Percentiles rank a stretch among this genome's conserved stretches.
Conservation (phyloP, 2,329 filamentous ascomycete genomes). For the Ceratocystis variospora region DNA sequence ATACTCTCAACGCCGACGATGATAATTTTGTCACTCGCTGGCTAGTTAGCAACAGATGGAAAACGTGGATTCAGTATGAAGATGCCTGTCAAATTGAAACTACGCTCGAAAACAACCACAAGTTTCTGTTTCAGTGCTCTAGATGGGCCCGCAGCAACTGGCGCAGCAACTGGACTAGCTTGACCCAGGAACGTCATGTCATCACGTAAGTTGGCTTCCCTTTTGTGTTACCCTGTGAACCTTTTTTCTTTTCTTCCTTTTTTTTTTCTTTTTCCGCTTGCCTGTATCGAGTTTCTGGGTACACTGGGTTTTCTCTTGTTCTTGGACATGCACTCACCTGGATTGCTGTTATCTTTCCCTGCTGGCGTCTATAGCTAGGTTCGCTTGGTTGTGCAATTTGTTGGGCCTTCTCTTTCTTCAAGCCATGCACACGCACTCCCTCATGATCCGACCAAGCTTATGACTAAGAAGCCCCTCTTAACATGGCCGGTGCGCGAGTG, state of each 20-base stretch:
- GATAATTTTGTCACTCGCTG: slow-evolving; percentile 97
- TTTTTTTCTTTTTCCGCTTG: not conserved
- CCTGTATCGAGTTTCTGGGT: not conserved
- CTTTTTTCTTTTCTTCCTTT: not conserved
- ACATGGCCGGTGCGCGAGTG: slow-evolving; percentile 1
- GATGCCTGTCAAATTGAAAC: slow-evolving; percentile 83
- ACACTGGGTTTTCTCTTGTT: not conserved
- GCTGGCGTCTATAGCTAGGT: not conserved
- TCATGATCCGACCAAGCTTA: slow-evolving; percentile 16
- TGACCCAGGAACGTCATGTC: slow-evolving; percentile 70
- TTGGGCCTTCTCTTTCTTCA: slow-evolving; percentile 17
- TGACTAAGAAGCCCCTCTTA: slow-evolving; percentile 21
- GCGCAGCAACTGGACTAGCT: slow-evolving; percentile 88
- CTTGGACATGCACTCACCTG: not conserved
- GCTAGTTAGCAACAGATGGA: slow-evolving; percentile 84
- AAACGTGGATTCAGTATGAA: slow-evolving; percentile 92
- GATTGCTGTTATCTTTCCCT: not conserved
- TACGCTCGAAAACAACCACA: slow-evolving; percentile 74
- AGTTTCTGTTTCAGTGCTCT: slow-evolving; percentile 85
- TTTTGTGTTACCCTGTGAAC: not conserved
- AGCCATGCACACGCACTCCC: slow-evolving; percentile 10
- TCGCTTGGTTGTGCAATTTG: not conserved
- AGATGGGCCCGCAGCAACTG: slow-evolving; percentile 96
- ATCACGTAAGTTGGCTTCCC: slow-evolving; percentile 56
- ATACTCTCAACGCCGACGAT: slow-evolving; percentile 87